These are phyloP conservation scores for Tuber magnatum DNA, from an alignment of 495 filamentous ascomycete genomes.

Conservation along the genomic window DNA sequence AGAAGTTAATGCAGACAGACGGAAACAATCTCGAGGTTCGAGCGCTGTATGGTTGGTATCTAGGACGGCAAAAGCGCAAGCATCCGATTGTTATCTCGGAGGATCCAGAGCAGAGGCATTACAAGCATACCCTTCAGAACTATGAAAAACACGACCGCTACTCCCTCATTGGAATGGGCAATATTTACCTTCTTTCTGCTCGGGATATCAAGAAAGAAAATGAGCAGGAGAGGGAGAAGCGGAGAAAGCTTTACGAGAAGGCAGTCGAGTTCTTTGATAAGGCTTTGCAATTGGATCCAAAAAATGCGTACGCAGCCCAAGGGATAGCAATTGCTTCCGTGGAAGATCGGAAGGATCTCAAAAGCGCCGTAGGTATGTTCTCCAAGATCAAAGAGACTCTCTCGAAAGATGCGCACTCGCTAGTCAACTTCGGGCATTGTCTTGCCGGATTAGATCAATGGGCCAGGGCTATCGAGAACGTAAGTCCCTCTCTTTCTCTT, in stretches of 20 bases:
- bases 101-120: constrained; percentile 83
- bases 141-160: constrained; percentile 96
- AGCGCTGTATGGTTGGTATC: constrained; percentile 87
- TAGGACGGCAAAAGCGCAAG: constrained; percentile 72
- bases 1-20: constrained; percentile 71
- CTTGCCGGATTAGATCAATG: constrained; percentile 85
- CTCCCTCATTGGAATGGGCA: constrained; percentile 91
- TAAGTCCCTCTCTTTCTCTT: constrained; percentile 40
- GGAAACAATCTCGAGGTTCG: constrained; percentile 81
- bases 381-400: constrained; percentile 80
- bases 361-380: constrained; percentile 73
- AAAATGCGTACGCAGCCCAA: constrained; percentile 92
- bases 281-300: constrained; percentile 80
- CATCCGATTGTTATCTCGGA: constrained; percentile 71
- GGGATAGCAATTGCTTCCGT: constrained; percentile 88
- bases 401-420: constrained; percentile 68
- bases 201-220: constrained; percentile 89
- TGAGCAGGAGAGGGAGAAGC: constrained; percentile 81
- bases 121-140: constrained; percentile 89
- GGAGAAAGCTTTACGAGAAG: constrained; percentile 73
- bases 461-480: constrained; percentile 74
- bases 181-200: constrained; percentile 74
- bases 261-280: constrained; percentile 99
- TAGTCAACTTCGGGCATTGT: constrained; percentile 86
- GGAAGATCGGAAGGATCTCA: constrained; percentile 84